Conservation (phyloP, 768 basidiomycete genomes). For the Tephrocybe sp. region DNA sequence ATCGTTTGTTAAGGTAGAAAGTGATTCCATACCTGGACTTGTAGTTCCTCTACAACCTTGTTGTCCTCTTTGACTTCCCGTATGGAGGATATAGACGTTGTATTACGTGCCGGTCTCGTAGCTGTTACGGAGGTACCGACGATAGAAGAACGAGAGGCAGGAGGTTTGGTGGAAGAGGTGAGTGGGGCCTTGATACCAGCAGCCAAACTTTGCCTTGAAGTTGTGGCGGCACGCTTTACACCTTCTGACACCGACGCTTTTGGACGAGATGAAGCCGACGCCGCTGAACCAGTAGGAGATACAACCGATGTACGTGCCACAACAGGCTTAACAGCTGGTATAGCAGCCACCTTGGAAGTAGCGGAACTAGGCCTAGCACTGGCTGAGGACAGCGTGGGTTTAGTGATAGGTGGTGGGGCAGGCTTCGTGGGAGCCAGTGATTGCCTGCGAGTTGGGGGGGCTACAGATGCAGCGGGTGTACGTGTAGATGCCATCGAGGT, state of each 20-base stretch:
- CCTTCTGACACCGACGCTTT: slow-evolving; percentile 69
- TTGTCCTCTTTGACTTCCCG: slow-evolving; percentile 63
- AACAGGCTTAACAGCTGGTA: slow-evolving; percentile 17
- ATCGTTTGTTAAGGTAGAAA: no score
- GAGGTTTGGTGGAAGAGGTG: slow-evolving; percentile 30
- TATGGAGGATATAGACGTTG: slow-evolving; percentile 71
- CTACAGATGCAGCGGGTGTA: slow-evolving; percentile 31
- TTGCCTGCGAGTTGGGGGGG: slow-evolving; percentile 37
- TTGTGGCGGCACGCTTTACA: slow-evolving; percentile 42
- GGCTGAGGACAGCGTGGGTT: slow-evolving; percentile 37
- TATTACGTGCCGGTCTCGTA: slow-evolving; percentile 42
- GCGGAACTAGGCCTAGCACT: slow-evolving; percentile 36
- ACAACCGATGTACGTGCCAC: slow-evolving; percentile 47
- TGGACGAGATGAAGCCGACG: slow-evolving; percentile 51
- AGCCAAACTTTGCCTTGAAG: slow-evolving; percentile 42
- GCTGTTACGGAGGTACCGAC: slow-evolving; percentile 26
- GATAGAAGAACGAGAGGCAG: slow-evolving; percentile 22
- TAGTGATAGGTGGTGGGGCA: slow-evolving; percentile 29
- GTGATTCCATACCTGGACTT: slow-evolving; percentile 49
- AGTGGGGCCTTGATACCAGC: slow-evolving; percentile 31
- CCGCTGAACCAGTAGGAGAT: slow-evolving; percentile 53
- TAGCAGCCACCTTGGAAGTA: slow-evolving; percentile 14
- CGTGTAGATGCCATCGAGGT: slow-evolving; percentile 33
- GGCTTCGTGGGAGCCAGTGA: slow-evolving; percentile 43
- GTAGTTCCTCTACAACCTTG: slow-evolving; percentile 55